Base-by-base conservation (phyloP, 176 grass and related monocot species). In the Phragmites australis region DNA sequence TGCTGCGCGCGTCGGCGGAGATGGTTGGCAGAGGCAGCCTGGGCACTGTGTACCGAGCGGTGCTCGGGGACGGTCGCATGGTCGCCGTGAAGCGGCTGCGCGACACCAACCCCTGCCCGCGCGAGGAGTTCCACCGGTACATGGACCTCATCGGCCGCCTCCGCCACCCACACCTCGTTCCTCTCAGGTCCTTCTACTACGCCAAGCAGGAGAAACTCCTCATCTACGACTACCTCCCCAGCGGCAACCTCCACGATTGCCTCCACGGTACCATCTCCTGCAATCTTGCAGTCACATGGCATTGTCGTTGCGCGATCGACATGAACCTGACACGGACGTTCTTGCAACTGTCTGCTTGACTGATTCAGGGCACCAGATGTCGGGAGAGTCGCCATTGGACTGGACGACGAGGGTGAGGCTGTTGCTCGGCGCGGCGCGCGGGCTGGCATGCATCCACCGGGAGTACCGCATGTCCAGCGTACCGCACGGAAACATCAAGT, bases 171-270 rank as follows among this genome's bases (percentile, higher is more conserved):
- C 86, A 97, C 44, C 82, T 97, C 19, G 94, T 94, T 32, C 65
- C 75, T 21, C 91, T 97, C 70, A 10, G 87, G 3, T 91, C 94
- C 13, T 94, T 91, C 83, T 97, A 94, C 85, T 97, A 93, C 77
- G 91, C 94, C 61, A 84, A 88, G 59, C 91, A 92, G 50, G 94
- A 97, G 91, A 97, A 97, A 63, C 91, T 97, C 66, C 91, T 97
- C 77, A 94, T 97, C 85, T 90, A 89, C 60, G 94, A 97, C 63
- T 90, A 84, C 85, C 80, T 97, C 81, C 79, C 91, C 76, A 94
- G 90, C 8, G 91, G 89, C 85, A 92, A 85, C 84, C 87, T 97
- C 75, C 85, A 91, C 30, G 71, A 86, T 50, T 77, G 89, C 76
- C 89, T 94, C 37, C 92, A 94, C 63, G 83, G 88, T 93, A 81